Evolutionary conservation across 2,329 filamentous ascomycete species (phyloP).

Genomic region (Lachnellula occidentalis): DNA sequence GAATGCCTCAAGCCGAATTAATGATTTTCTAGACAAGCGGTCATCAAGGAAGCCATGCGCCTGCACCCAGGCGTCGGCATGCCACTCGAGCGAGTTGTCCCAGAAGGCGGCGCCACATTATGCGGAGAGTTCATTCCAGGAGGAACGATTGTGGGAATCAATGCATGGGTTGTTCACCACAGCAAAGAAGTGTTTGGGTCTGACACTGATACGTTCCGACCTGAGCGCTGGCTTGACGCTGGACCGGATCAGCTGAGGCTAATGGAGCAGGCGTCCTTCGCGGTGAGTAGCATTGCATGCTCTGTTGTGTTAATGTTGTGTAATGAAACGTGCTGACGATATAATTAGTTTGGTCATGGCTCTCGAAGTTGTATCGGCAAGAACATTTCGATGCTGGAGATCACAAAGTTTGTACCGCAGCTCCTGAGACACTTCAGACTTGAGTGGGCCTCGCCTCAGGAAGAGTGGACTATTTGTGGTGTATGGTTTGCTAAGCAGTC

Average conservation of each 20-base stretch:
- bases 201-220: background rate
- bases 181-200: background rate
- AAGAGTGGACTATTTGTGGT: background rate
- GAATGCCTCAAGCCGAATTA: background rate
- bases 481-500: background rate
- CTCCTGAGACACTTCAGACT: conserved; percentile 13
- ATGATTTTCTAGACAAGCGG: conserved; percentile 33
- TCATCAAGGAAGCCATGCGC: conserved; percentile 47
- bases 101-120: conserved; percentile 38
- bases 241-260: background rate
- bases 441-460: background rate
- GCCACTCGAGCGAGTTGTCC: conserved; percentile 42
- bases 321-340: too few relatives aligned
- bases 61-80: conserved; percentile 43
- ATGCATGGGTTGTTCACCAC: background rate
- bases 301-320: too few relatives aligned
- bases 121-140: conserved; percentile 29
- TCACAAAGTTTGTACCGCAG: conserved; percentile 35
- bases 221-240: background rate
- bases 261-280: background rate
- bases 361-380: conserved; percentile 35
- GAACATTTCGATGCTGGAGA: conserved; percentile 37
- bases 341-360: conserved; percentile 33
- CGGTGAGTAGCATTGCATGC: background rate
- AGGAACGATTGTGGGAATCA: conserved; percentile 32